Base-by-base conservation (phyloP, 2,329 filamentous ascomycete genomes). In the Volutella citrinella region DNA sequence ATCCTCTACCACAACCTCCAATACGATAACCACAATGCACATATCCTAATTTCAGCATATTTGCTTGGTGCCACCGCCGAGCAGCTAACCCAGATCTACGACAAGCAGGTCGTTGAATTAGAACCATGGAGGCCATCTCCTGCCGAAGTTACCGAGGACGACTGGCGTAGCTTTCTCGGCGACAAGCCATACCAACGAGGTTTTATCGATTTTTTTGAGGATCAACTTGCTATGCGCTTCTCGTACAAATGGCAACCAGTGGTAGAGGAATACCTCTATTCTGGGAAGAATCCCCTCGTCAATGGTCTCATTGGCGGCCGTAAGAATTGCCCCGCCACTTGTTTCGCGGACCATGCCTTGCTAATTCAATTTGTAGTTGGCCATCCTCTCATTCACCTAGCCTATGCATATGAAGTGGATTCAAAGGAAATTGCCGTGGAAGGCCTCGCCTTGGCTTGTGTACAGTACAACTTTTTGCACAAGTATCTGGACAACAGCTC, bases 201-300 rank as follows among this genome's bases (percentile, higher is more conserved):
- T 1, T 98, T 83, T 55, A 71, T 98, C 36, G 90, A 98, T 59
- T 97, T 93, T 58, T 97, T 95, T 56, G 93, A 98, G 59, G 93
- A 98, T 58, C 80, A 88, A 52, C 69, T 97, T 19, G 89, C 87
- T 4, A 66, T 77, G 60, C 66, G 69, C 18, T 77, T 82, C 51
- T 72, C 79, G 21, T 97, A 96, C 57, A 78, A 95, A 55, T 96
- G 93, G 87, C 86, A 84, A 55, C 69, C 72, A 33, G 78, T 95
- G 4, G 68, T 94, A 8, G 67, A 79, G 4, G 77, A 90, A 42
- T 97, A 84, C 56, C 63, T 98, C 27, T 86, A 91, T 45, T 64
- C 72, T 25, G 84, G 82, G 20, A 74, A 86, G 31, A 70, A 85
- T 55, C 90, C 91, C 5, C 64, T 98, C 37, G 76, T 95, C 52